Conservation (phyloP, 2,329 filamentous ascomycete genomes). For the Canariomyces notabilis region DNA sequence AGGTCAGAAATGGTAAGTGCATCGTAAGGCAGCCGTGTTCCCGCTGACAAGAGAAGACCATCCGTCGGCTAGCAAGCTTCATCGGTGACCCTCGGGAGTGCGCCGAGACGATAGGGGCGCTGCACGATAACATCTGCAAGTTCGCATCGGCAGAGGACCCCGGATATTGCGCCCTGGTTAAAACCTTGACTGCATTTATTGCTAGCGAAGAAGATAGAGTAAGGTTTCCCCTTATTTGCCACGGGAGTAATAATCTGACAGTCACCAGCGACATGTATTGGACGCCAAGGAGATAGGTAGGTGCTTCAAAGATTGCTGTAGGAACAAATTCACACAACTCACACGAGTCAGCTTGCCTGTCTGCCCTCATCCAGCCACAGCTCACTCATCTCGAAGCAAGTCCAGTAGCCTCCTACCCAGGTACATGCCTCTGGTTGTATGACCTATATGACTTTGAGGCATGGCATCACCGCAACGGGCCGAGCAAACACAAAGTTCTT, state of each 20-base stretch:
- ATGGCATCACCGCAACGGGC: slow-evolving; percentile 28
- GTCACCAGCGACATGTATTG: slow-evolving; percentile 18
- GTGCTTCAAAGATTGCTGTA: neutral
- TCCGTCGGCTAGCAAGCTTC: slow-evolving; percentile 27
- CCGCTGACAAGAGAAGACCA: slow-evolving; percentile 16
- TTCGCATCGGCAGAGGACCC: slow-evolving; percentile 30
- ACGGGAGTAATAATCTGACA: slow-evolving; percentile 2
- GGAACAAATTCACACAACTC: slow-evolving; percentile 3
- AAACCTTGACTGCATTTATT: slow-evolving; percentile 21
- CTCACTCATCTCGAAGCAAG: slow-evolving; percentile 16
- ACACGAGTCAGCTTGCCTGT: slow-evolving; percentile 22
- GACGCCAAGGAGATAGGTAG: slow-evolving; percentile 25
- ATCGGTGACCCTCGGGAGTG: slow-evolving; percentile 30
- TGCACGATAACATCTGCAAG: slow-evolving; percentile 38
- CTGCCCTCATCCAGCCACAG: slow-evolving; percentile 18
- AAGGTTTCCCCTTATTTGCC: slow-evolving; percentile 2
- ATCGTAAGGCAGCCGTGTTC: neutral
- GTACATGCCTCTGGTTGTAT: slow-evolving; percentile 31
- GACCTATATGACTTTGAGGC: slow-evolving; percentile 29
- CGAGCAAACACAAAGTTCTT: slow-evolving; percentile 27
- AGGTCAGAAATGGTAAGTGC: slow-evolving; percentile 21
- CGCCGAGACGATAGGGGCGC: slow-evolving; percentile 33
- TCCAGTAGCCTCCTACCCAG: slow-evolving; percentile 24
- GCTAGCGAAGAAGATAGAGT: slow-evolving; percentile 24
- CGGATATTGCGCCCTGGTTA: slow-evolving; percentile 26